phyloP scores from a whole-genome alignment of 2,329 filamentous ascomycete genomes.

The Calonectria hongkongensis region DNA sequence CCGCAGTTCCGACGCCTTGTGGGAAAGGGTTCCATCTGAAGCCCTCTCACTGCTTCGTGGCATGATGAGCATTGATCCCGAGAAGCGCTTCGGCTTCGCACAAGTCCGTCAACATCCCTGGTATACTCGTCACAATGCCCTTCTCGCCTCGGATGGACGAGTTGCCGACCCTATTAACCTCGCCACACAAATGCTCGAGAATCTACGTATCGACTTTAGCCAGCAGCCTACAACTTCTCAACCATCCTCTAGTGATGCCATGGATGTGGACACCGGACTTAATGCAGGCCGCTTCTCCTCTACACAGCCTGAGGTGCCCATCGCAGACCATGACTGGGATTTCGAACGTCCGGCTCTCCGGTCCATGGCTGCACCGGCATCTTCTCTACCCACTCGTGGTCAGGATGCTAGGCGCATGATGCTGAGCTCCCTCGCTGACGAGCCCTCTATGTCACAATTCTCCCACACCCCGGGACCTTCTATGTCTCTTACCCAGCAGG shows the following conservation, averaged over 20 bases:
- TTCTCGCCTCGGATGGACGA: constrained; percentile 83
- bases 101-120: constrained; percentile 94
- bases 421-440: constrained; percentile 83
- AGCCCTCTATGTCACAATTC: constrained; percentile 92
- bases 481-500: constrained; percentile 90
- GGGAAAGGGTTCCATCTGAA: constrained; percentile 84
- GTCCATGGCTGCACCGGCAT: constrained; percentile 65
- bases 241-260: constrained; percentile 68
- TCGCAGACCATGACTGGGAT: constrained; percentile 86
- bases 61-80: constrained; percentile 90
- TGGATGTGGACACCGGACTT: constrained; percentile 79
- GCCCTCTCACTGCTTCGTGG: constrained; percentile 89
- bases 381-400: constrained; percentile 58
- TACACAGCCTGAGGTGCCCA: constrained; percentile 89
- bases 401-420: constrained; percentile 63
- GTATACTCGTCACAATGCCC: constrained; percentile 89
- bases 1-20: constrained; percentile 89
- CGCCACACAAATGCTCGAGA: constrained; percentile 96
- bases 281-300: constrained; percentile 76
- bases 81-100: constrained; percentile 87
- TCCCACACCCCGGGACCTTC: constrained; percentile 85
- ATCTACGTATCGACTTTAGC: constrained; percentile 90
- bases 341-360: constrained; percentile 86
- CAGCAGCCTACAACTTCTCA: constrained; percentile 76
- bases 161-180: constrained; percentile 87